Evolutionary conservation across 495 filamentous ascomycete species (phyloP), one percentile per base, ranked within the genome.

Genomic region (Daldinia concentrica): DNA sequence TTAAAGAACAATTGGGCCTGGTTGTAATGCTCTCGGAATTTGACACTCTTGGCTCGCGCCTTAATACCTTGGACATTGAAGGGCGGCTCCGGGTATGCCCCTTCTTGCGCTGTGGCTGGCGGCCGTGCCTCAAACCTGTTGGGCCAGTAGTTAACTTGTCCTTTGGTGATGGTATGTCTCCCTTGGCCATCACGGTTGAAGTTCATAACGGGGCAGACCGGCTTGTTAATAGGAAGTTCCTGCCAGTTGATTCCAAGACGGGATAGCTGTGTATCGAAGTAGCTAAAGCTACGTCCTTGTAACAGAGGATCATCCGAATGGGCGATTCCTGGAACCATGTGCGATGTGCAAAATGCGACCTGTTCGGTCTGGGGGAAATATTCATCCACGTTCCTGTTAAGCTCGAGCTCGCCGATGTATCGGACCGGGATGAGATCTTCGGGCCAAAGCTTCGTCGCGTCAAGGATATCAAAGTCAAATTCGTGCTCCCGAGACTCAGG

Each of bases 401-500:
- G 87, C 60, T 93, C 88, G 9, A 97, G 72, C 79, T 95, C 87
- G 34, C 93, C 93, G 66, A 97, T 92, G 76, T 92, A 91, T 2
- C 90, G 85, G 50, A 95, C 85, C 0, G 94, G 94, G 4, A 97
- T 82, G 1, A 90, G 80, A 41, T 97, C 91, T 72, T 97, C 92
- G 0, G 93, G 94, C 93, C 92, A 97, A 37, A 95, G 74, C 80
- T 97, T 97, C 36, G 94, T 97, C n/a, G 93, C 90, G 71, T 97
- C 94, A 6, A 97, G 84, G 62, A 95, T 91, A 74, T 97, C 94
- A 55, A 97, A 97, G 4, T 97, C 92, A 70, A 97, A 97, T 51
- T 93, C 89, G 73, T 95, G 82, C 75, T 91, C 84, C 43, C 90
- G 83, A 14, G 84, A 84, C 65, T 94, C 92, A 0, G 90, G 86